Evolutionary conservation across 352 stramenopile species (phyloP), one percentile per base, ranked within the genome.

Genomic region (Phytopythium aichiense): DNA sequence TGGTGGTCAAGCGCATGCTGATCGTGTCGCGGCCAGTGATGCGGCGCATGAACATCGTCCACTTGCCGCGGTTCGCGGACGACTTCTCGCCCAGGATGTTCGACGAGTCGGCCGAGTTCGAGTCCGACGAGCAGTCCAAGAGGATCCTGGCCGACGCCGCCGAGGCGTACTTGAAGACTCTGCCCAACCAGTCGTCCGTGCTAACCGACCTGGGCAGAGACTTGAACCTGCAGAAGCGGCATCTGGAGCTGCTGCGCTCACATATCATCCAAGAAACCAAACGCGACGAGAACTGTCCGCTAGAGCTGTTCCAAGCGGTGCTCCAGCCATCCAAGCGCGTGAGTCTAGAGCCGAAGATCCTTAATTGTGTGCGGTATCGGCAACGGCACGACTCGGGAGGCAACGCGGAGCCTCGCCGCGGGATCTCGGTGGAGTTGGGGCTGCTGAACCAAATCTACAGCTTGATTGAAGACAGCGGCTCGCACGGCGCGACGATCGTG

Each of bases 1-100:
- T 94, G 28, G 81, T 94, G 38, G 77, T 92, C 43, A 94, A 94
- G 71, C 68, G 84, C 65, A 89, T 92, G 73, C 81, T 94, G 74
- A 89, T 94, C 60, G 82, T 91, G 42, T 63, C 71, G 2, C 69
- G 68, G 22, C 82, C 82, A 33, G 56, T 59, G 0, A 91, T 91
- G 77, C 66, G 79, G 0, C 79, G 82, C 6, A 65, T 94, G 48
- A 94, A 94, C 51, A 92, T 94, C 28, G 74, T 94, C 51, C 84
- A 94, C 57, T 55, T 94, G 54, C 84, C 84, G 43, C 74, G 84
- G 12, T 94, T 94, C 54, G 82, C 82, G 0, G 58, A 55, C 3
- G 65, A 73, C 16, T 94, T 94, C 45, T 60, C 54, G 13, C 82
- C 84, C 7, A 67, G 72, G 22, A 91, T 94, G 79, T 88, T 81